Base-by-base conservation (phyloP, 345 rosid species). In the Luvunga scandens region DNA sequence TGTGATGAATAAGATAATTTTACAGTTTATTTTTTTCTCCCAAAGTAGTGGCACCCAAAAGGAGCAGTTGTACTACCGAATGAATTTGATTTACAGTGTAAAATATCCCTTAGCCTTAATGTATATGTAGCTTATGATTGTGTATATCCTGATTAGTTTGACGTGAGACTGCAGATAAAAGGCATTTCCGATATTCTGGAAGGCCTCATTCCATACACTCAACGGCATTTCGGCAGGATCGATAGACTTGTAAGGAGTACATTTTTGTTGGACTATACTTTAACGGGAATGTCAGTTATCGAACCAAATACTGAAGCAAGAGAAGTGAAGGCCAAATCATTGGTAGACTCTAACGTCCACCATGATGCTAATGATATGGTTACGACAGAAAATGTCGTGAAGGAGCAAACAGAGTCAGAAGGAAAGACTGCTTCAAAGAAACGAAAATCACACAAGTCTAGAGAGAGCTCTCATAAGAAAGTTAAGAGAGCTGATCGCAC, bases 211-310 rank as follows among this genome's bases (percentile, higher is more conserved):
- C 98, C 97, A 42, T 96, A 94, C 88, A 86, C 97, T 9, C 94
- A 90, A 81, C 90, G 98, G 84, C 98, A 96, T 85, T 94, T 88
- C 85, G 87, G 80, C 84, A 90, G 99, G 87, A 81, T 96, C 62
- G 99, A 96, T 81, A 89, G 98, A 78, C 92, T 91, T 34, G 90
- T 89, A 10, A 88, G 98, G 82, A 95, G 97, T 89, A 92, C 97
- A 39, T 92, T 86, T 84, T 82, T 94, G 88, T 81, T 96, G 84
- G 98, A 96, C 80, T 96, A 96, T 78, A 91, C 91, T 31, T 88
- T 96, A 75, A 79, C 84, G 4, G 93, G 92, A 84, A 94, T 96
- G 99, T 89, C 94, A 14, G 97, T 91, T 48, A 68, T 96, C 2
- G 97, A 92, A 71, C 97, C 98, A 45, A 87, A 76, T 66, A 73